Percentiles rank a stretch among this genome's conserved stretches.
Evolutionary conservation across 1,284 basidiomycete species (phyloP).

Genomic region (Wolfiporia cocos): DNA sequence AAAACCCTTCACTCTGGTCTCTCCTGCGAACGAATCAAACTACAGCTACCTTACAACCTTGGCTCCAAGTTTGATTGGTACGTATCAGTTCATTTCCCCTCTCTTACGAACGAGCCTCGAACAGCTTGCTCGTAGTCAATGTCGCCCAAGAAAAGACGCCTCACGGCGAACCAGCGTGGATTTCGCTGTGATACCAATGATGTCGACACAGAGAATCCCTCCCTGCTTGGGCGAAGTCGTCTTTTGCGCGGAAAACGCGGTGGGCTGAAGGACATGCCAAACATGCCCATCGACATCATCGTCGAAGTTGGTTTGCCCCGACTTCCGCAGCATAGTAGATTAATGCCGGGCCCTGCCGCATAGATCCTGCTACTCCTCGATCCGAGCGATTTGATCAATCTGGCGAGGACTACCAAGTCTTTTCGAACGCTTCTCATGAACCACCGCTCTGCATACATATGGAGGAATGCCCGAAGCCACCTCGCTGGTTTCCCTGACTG

Average conservation of each 20-base stretch:
- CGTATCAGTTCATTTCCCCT: no score
- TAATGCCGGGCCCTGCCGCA: not conserved
- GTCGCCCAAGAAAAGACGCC: no score
- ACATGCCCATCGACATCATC: constrained; percentile 10
- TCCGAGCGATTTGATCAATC: constrained; percentile 15
- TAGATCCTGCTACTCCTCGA: constrained; percentile 12
- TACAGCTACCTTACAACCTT: no score
- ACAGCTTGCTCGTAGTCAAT: no score
- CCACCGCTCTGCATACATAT: constrained; percentile 3
- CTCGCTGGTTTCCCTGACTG: constrained; percentile 8
- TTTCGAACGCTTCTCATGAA: constrained; percentile 16
- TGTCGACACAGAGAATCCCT: no score
- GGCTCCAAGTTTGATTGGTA: no score
- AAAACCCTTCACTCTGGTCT: no score
- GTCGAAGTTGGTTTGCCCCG: constrained; percentile 5
- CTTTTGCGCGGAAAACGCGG: constrained; percentile 4
- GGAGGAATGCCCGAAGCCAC: constrained; percentile 5
- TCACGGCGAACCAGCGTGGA: no score
- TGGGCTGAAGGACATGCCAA: constrained; percentile 5
- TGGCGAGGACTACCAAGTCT: constrained; percentile 12
- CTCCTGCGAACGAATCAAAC: no score
- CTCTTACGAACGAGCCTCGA: no score
- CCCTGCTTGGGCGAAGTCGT: not conserved
- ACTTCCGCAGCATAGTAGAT: constrained; percentile 7
- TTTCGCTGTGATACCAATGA: no score